These are phyloP conservation scores for Domatiomyces catenatus DNA, from an alignment of 2,329 filamentous ascomycete genomes.

Conservation along the genomic window DNA sequence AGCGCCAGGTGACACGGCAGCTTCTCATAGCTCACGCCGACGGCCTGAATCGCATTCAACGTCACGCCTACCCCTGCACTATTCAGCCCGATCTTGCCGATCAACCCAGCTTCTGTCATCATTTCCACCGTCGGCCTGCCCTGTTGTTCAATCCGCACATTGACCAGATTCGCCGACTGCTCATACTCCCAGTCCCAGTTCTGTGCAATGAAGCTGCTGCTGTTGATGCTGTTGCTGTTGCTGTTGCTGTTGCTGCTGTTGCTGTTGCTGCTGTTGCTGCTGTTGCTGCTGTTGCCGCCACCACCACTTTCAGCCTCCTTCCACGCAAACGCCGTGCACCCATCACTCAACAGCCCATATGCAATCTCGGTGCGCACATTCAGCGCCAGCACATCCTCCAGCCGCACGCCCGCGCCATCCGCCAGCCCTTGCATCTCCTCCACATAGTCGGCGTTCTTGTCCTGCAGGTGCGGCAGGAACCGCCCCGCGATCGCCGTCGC, in stretches of 20 bases:
- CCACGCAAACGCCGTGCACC: slow-evolving; percentile 43
- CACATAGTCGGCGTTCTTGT: slow-evolving; percentile 20
- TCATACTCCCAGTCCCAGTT: slow-evolving; percentile 43
- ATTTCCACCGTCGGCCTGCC: slow-evolving; percentile 36
- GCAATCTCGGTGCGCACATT: slow-evolving; percentile 47
- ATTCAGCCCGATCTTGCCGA: slow-evolving; percentile 46
- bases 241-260: no score
- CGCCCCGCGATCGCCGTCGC: slow-evolving; percentile 31
- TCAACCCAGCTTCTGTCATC: slow-evolving; percentile 42
- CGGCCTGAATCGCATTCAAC: slow-evolving; percentile 40
- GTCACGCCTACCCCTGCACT: slow-evolving; percentile 38
- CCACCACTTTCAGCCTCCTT: slow-evolving; percentile 21
- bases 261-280: no score
- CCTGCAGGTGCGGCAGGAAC: slow-evolving; percentile 29
- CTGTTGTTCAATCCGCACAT: slow-evolving; percentile 31
- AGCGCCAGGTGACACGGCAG: slow-evolving; percentile 42
- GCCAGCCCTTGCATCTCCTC: slow-evolving; percentile 33
- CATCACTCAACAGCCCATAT: slow-evolving; percentile 42
- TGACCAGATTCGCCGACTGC: slow-evolving; percentile 38
- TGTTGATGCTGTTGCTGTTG: no score
- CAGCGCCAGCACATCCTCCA: slow-evolving; percentile 40
- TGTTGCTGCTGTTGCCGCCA: slow-evolving; percentile 9
- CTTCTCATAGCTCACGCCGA: slow-evolving; percentile 31
- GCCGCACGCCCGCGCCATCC: slow-evolving; percentile 32
- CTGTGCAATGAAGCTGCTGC: slow-evolving; percentile 32